Base-by-base conservation (phyloP, 176 grass and related monocot species). In the Hyparrhenia diplandra region DNA sequence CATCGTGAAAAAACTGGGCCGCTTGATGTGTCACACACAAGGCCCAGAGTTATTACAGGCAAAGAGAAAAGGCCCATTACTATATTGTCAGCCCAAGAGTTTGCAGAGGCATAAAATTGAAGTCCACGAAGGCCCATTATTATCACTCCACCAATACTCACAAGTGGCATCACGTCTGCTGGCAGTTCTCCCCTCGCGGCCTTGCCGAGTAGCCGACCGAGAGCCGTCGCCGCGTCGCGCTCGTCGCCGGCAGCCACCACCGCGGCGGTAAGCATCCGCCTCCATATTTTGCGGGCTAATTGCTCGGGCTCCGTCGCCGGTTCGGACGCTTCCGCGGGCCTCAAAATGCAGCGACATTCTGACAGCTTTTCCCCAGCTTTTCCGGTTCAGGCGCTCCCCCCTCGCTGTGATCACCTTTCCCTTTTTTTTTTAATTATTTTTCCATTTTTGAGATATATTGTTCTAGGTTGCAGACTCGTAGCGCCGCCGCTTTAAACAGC, bases 231-330 rank as follows among this genome's bases (percentile, higher is more conserved):
- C n/a, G 34, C 23, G 24, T 17, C 27, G 13, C 28, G 64, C 64
- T 45, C 28, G 27, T 77, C 82, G 73, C 39, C 52, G 74, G 74
- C 25, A 70, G 71, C 54, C 39, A 10, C 39, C 28, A 32, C 74
- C 51, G 59, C 41, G 13, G 62, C 9, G 52, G 74, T 85, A 71
- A 42, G 52, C 29, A 35, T 35, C 37, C 29, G 25, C 9, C 16
- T 28, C 64, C 27, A 16, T 35, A 10, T 60, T 10, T 2, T 36
- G 12, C 4, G 5, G 63, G 63, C 13, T 58, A 37, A 16, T 39
- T 5, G 62, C 25, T 67, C n/a, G 62, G 34, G 41, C 12, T 10
- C 21, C 4, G 71, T 5, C n/a, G 36, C 81, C 23, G 17, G 13
- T 30, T 57, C 57, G 13, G 2, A 8, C 49, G 49, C 36, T 20